Percentiles rank a stretch among this genome's conserved stretches.
Conservation (phyloP, 1,284 basidiomycete species). For the Cutaneotrichosporon curvatum region DNA sequence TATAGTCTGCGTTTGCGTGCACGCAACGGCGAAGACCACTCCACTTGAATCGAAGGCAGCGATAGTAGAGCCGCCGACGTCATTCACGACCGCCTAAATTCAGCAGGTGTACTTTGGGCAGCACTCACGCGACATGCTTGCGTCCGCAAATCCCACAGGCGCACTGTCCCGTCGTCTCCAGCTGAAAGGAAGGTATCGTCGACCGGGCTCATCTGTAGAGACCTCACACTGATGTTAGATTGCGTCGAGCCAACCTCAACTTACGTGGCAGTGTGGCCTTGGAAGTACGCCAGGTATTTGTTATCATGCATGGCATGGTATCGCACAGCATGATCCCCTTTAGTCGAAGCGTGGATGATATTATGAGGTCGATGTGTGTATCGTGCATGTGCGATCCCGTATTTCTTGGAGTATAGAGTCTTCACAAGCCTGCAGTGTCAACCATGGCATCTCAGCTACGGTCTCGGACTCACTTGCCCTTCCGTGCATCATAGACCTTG, state of each 20-base stretch:
- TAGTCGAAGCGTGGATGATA: conserved; percentile 87
- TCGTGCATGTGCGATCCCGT: conserved; percentile 85
- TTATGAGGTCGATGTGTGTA: conserved; percentile 85
- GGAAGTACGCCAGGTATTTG: conserved; percentile 91
- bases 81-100: conserved; percentile 47
- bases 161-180: conserved; percentile 88
- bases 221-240: conserved; percentile 57
- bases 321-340: conserved; percentile 80
- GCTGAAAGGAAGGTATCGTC: conserved; percentile 95
- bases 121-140: conserved; percentile 57
- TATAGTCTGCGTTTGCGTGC: conserved; percentile 72
- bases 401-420: conserved; percentile 86
- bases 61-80: conserved; percentile 60
- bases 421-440: conserved; percentile 57
- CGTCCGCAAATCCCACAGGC: conserved; percentile 87
- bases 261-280: conserved; percentile 73
- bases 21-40: conserved; percentile 83
- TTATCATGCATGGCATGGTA: conserved; percentile 95
- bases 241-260: conserved; percentile 11
- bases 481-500: conserved; percentile 76
- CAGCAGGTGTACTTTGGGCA: neutral
- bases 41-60: conserved; percentile 87
- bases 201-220: conserved; percentile 82
- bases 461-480: conserved; percentile 93
- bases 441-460: conserved; percentile 17